Base-by-base conservation (phyloP, 768 basidiomycete species). In the Kwoniella dendrophila region DNA sequence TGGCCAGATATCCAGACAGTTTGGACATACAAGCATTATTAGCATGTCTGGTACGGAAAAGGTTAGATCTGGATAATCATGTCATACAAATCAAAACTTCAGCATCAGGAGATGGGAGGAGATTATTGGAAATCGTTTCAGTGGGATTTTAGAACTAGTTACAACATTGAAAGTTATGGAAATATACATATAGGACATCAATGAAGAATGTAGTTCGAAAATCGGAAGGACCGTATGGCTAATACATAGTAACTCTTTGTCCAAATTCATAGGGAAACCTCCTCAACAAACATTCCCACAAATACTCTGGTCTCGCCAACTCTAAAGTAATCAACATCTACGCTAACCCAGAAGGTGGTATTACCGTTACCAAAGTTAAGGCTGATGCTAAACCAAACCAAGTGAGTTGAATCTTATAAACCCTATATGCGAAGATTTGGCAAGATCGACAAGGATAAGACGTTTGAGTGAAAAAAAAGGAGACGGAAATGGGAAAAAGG, bases 291-390 rank as follows among this genome's bases (percentile, higher is more conserved):
- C 89, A 93, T 83, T 93, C 92, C n/a, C 84, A 85, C 84, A 95
- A 94, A 78, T 92, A 85, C 84, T 95, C 92, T 62, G 91, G 92
- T 61, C 82, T 94, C 62, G 86, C 88, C 74, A 93, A 94, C 84
- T 66, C 83, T 74, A 92, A 93, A 89, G 70, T 72, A 43, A 43
- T 77, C 68, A 66, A 63, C 69, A 70, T 77, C 68, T 64, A 64
- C 61, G 49, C 68, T 30, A 63, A 36, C 71, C 47, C 63, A 29
- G 70, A 74, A 33, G 75, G 75, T 32, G 56, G 43, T 47, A 64
- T 77, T 63, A 47, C 60, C 49, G 69, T 77, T 67, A 74, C 73
- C 75, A 74, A 71, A 64, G 51, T 74, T 66, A 77, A 77, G 73
- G 64, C 64, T 55, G 75, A 77, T 56, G 71, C 70, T 48, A 66